A percentile compares a stretch with the other conserved stretches of the same genome.
phyloP scores from a whole-genome alignment of 2,329 filamentous ascomycete genomes.

The Lizonia empirigonia region DNA sequence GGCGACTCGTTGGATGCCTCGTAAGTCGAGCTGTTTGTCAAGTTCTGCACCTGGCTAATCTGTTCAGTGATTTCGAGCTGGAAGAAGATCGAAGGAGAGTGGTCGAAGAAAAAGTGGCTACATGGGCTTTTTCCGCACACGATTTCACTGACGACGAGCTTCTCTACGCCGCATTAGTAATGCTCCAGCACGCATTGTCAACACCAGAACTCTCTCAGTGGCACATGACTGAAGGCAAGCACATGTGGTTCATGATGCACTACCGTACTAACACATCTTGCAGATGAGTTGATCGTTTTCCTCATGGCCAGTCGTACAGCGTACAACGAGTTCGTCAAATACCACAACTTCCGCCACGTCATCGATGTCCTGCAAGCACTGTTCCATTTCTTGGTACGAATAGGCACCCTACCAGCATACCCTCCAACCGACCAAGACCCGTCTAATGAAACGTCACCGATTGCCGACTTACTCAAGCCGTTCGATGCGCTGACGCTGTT shows the following conservation, averaged over 20 bases:
- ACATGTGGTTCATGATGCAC: not conserved
- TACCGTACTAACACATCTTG: conserved; percentile 23
- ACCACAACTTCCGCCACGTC: conserved; percentile 98
- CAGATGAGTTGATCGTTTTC: conserved; percentile 83
- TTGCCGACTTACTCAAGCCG: conserved; percentile 77
- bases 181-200: conserved; percentile 85
- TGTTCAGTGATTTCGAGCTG: conserved; percentile 66
- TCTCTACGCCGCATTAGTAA: conserved; percentile 80
- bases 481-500: conserved; percentile 89
- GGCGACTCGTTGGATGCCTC: conserved; percentile 66
- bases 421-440: conserved; percentile 46
- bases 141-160: conserved; percentile 90
- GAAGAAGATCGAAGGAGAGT: conserved; percentile 66
- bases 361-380: conserved; percentile 94
- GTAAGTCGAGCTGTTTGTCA: conserved; percentile 50
- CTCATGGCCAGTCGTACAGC: conserved; percentile 85
- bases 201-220: conserved; percentile 82
- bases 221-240: conserved; percentile 76
- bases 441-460: conserved; percentile 60
- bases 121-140: conserved; percentile 90
- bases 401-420: conserved; percentile 76
- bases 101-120: conserved; percentile 72
- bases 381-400: conserved; percentile 84
- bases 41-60: conserved; percentile 23
- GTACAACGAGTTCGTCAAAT: conserved; percentile 96